Evolutionary conservation across 164 flowering plant species (phyloP), one percentile per base, ranked within the genome.

Genomic region (Aristolochia contorta): DNA sequence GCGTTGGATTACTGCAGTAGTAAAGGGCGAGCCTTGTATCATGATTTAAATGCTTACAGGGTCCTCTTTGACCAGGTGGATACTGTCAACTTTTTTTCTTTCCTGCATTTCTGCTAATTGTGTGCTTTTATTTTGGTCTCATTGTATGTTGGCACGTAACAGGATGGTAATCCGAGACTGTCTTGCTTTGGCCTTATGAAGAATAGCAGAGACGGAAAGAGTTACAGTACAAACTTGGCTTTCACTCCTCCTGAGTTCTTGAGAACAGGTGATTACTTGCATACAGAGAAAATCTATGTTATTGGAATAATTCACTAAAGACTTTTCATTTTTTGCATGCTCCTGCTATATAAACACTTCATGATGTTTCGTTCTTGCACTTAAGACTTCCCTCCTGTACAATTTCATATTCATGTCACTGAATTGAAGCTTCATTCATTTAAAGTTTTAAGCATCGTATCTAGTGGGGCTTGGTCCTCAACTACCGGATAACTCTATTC

Each of bases 1-100:
- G 97, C 94, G 22, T 69, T 90, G 70, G 97, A 90, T 47, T 87
- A 85, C 59, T 93, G 99, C 70, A 80, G 89, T 69, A 74, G 82
- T 65, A 89, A 79, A 80, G 98, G 97, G 21, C 71, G 92, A 63
- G 89, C 86, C 2, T 61, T 93, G 67, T 89, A 89, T 70, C 98
- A 92, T 62, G 98, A 92, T 71, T 87, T 92, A 47, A 89, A 92
- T 78, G 96, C 96, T 58, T 91, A 91, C 69, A 78, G 96, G 59
- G 71, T 79, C 58, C 65, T 79, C 54, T 81, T 81, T 75, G 82
- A 79, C 68, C 78, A 77, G 79, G 81, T 81, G 62, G 25, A 22
- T 48, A 51, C 24, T 61, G 43, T 37, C 43, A 6, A 4, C 23
- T 33, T 25, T 8, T 43, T 55, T 25, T 15, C 1, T 47, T 23